phyloP scores from a whole-genome alignment of 495 filamentous ascomycete species.

The Cercophora scortea region DNA sequence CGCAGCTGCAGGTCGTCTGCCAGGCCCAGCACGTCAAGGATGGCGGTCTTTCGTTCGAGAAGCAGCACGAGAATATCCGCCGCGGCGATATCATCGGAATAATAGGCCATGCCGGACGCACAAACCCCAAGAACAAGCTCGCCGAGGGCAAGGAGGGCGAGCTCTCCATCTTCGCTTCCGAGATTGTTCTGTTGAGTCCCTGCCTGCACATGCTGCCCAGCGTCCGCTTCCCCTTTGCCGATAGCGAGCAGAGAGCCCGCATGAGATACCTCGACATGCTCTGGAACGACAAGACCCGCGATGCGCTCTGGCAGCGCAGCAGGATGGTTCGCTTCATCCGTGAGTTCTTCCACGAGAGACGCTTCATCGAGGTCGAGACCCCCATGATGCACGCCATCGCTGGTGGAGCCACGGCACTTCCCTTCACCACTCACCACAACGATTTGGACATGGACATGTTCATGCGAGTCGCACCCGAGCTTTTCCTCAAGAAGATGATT shows the following conservation, averaged over 20 bases:
- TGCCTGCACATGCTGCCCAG: conserved; percentile 91
- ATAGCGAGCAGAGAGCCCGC: conserved; percentile 85
- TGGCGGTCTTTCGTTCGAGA: conserved; percentile 58
- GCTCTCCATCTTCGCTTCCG: conserved; percentile 84
- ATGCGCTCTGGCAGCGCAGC: conserved; percentile 73
- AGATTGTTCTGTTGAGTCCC: conserved; percentile 77
- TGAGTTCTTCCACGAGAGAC: conserved; percentile 72
- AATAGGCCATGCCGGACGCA: conserved; percentile 81
- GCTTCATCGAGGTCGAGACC: conserved; percentile 93
- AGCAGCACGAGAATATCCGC: conserved; percentile 84
- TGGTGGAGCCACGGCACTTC: conserved; percentile 91
- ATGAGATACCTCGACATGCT: conserved; percentile 92
- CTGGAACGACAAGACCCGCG: conserved; percentile 79
- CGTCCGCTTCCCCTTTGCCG: conserved; percentile 89
- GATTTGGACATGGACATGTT: conserved; percentile 88
- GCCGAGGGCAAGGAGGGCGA: conserved; percentile 67
- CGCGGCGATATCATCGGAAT: conserved; percentile 89
- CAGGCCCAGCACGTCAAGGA: conserved; percentile 63
- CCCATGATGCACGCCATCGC: conserved; percentile 97
- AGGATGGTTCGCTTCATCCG: conserved; percentile 83
- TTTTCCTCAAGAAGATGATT: conserved; percentile 90
- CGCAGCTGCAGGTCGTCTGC: conserved; percentile 85
- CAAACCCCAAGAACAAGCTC: conserved; percentile 73
- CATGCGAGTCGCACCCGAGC: conserved; percentile 82
- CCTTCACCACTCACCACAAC: conserved; percentile 92